A percentile compares a stretch with the other conserved stretches of the same genome.
Evolutionary conservation across 75 land plant species (phyloP).

Genomic region (Pinus albicaulis): DNA sequence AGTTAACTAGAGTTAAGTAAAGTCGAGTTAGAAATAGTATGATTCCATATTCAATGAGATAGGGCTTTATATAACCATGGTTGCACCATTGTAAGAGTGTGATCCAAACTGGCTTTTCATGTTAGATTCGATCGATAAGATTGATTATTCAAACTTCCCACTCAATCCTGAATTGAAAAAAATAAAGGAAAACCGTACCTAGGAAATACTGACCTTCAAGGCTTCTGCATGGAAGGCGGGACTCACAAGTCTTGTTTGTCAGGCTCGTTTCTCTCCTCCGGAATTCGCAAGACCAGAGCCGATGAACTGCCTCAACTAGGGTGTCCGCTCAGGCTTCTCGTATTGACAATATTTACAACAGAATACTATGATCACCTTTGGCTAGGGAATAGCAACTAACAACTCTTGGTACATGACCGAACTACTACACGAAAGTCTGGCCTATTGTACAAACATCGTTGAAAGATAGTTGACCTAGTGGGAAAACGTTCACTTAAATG

Average conservation of each 20-base stretch:
- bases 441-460: conserved; percentile 5
- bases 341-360: background rate
- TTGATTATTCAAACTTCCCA: too few species aligned
- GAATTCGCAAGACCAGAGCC: conserved; percentile 16
- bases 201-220: conserved; percentile 35
- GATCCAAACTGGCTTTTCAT: too few species aligned
- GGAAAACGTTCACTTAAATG: background rate
- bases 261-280: conserved; percentile 38
- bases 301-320: conserved; percentile 11
- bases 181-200: too few species aligned
- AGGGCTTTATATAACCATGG: too few species aligned
- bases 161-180: too few species aligned
- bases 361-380: too few species aligned
- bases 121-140: too few species aligned
- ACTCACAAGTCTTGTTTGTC: conserved; percentile 21
- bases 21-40: too few species aligned
- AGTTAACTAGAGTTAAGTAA: too few species aligned
- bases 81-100: too few species aligned
- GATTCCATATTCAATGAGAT: too few species aligned
- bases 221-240: conserved; percentile 44
- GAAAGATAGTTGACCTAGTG: too few species aligned
- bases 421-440: conserved; percentile 18
- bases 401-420: conserved; percentile 8
- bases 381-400: conserved; percentile 22
- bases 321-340: conserved; percentile 6